Evolutionary conservation across 495 filamentous ascomycete genomes (phyloP), one percentile per base, ranked within the genome.

Genomic region (Penicillium flavigenum): DNA sequence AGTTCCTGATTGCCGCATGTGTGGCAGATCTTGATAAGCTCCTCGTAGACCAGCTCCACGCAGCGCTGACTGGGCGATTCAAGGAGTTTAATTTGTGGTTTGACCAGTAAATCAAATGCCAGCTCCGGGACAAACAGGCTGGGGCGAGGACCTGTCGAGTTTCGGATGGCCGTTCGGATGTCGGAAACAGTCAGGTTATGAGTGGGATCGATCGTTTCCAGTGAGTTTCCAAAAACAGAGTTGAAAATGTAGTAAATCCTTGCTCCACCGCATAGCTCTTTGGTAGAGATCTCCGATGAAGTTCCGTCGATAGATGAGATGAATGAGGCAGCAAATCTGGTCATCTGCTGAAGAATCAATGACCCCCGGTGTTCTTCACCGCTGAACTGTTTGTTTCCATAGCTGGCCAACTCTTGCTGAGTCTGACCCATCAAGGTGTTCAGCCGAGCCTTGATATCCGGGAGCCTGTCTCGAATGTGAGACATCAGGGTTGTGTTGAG

Each of bases 221-320:
- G 76, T 10, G 93, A 96, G 72, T 95, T 96, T 47, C 94, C 95
- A 72, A 98, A 99, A 14, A 99, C 95, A 39, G 93, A 96, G 72
- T 99, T 99, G 79, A 99, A 99, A 51, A 99, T 98, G 72, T 99
- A 99, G 74, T 99, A 99, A 59, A 99, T 97, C 24, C 94, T 84
- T 17, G 94, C 94, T 57, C 94, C 94, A 62, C 94, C 94, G 65
- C 94, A 96, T 4, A 99, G 86, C 66, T 99, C 94, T 71, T 98
- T 98, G 7, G 94, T 99, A 8, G 95, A 97, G 58, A 99, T 98
- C 66, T 99, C 95, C 22, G 92, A 95, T 1, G 92, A 96, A 17
- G 94, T 98, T 70, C 94, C 94, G 67, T 99, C 94, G 63, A 99
- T 99, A 10, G 94, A 97, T 6, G 94, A 94, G 66, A 98, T 97